A percentile compares a stretch with the other conserved stretches of the same genome.
These are phyloP conservation scores for Coelastrella sp. DNA, from an alignment of 139 green algal genomes.

Conservation along the genomic window DNA sequence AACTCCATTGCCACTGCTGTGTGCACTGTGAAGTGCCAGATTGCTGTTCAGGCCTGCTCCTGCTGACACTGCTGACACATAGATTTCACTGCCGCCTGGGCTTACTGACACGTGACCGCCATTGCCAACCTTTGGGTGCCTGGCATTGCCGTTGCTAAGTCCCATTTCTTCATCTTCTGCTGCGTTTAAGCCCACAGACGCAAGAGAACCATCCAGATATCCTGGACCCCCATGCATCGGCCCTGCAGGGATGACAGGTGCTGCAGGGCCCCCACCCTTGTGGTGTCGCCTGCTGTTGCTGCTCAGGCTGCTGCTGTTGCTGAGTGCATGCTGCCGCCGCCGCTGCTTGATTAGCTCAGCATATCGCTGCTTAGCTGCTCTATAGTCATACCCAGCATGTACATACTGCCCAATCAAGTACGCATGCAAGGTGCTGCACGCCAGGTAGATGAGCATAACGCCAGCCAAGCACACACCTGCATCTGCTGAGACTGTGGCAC, in stretches of 20 bases:
- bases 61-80: not conserved
- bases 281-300: not conserved
- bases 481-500: slow-evolving; percentile 19
- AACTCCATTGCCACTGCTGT: not conserved
- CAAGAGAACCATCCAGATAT: not conserved
- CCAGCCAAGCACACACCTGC: slow-evolving; percentile 43
- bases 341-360: not conserved
- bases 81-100: not conserved
- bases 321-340: slow-evolving; percentile 7
- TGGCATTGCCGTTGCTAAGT: not conserved
- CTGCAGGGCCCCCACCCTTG: not conserved
- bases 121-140: not conserved
- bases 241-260: not conserved
- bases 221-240: not conserved
- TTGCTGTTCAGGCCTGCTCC: not conserved
- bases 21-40: not conserved
- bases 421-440: slow-evolving; percentile 12
- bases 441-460: slow-evolving; percentile 45
- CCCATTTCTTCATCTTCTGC: not conserved
- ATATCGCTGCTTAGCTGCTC: not conserved
- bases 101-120: no score
- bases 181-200: not conserved
- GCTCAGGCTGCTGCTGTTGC: not conserved
- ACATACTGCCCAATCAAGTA: slow-evolving; percentile 40
- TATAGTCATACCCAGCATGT: slow-evolving; percentile 31